Evolutionary conservation across 2,329 filamentous ascomycete genomes (phyloP).

Genomic region (Neofusicoccum sp.): DNA sequence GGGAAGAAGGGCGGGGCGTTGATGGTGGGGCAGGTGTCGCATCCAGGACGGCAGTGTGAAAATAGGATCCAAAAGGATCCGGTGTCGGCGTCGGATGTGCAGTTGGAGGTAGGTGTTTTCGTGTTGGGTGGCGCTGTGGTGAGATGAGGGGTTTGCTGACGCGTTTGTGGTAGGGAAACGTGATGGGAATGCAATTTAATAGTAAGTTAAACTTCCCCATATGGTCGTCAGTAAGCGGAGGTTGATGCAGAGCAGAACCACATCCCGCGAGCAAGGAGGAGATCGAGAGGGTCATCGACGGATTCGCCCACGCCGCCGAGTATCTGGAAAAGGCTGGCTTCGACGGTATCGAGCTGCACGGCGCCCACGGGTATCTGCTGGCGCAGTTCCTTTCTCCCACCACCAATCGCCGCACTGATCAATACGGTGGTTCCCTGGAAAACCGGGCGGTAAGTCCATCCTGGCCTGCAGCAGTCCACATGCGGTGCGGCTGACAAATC

Average conservation of each 20-base stretch:
- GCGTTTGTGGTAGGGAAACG: no score
- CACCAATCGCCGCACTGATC: slow-evolving; percentile 48
- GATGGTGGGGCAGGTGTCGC: slow-evolving; percentile 63
- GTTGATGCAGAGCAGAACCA: slow-evolving; percentile 49
- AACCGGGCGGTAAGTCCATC: slow-evolving; percentile 40
- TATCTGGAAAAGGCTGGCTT: slow-evolving; percentile 64
- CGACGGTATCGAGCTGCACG: slow-evolving; percentile 53
- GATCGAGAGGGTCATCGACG: slow-evolving; percentile 51
- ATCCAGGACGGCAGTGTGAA: slow-evolving; percentile 62
- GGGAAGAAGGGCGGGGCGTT: slow-evolving; percentile 61
- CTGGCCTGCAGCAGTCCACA: slow-evolving; percentile 31
- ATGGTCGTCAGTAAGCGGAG: not conserved
- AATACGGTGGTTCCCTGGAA: slow-evolving; percentile 49
- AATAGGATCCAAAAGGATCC: slow-evolving; percentile 47
- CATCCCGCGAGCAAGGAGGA: slow-evolving; percentile 57
- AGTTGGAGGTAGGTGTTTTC: no score
- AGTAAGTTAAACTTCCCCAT: not conserved
- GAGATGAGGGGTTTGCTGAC: no score
- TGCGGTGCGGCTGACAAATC: slow-evolving; percentile 26
- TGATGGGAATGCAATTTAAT: slow-evolving; percentile 53
- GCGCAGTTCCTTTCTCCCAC: slow-evolving; percentile 48
- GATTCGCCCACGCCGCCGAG: slow-evolving; percentile 62
- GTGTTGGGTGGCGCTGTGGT: no score
- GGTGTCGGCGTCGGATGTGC: slow-evolving; percentile 52
- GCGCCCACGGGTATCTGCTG: slow-evolving; percentile 50